Conservation (phyloP, 2,329 filamentous ascomycete genomes). For the Nigrospora osmanthi region DNA sequence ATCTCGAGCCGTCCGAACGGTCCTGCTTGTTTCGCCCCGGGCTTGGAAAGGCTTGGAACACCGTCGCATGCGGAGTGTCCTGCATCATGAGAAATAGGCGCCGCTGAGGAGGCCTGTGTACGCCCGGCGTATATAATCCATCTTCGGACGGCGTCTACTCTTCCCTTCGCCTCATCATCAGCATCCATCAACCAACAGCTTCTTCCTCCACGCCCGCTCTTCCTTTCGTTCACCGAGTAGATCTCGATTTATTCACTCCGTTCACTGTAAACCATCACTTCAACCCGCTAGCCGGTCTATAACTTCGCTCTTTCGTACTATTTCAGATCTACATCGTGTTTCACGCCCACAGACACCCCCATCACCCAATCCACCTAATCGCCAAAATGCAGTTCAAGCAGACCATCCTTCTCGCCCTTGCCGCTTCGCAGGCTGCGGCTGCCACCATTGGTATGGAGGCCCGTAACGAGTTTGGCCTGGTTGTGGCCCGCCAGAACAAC, state of each 20-base stretch:
- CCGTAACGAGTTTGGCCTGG: not conserved
- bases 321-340: not conserved
- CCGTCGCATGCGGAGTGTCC: too few species aligned
- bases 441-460: slow-evolving; percentile 5
- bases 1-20: too few species aligned
- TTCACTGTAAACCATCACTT: slow-evolving; percentile 2
- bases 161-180: too few species aligned
- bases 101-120: too few species aligned
- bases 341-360: not conserved
- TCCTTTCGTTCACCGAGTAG: slow-evolving; percentile 1
- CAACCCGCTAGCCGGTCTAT: slow-evolving; percentile 1
- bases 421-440: slow-evolving; percentile 6
- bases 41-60: too few species aligned
- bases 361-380: not conserved
- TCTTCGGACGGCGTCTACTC: too few species aligned
- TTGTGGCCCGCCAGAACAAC: too few species aligned
- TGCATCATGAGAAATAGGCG: too few species aligned
- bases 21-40: too few species aligned
- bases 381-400: slow-evolving; percentile 12
- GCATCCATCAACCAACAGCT: too few species aligned
- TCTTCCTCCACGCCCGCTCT: not conserved
- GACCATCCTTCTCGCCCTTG: slow-evolving; percentile 10
- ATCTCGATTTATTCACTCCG: slow-evolving; percentile 5
- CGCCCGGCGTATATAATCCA: too few species aligned
- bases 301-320: not conserved